phyloP scores from a whole-genome alignment of 139 green algal species.

The Trebouxia sp. region DNA sequence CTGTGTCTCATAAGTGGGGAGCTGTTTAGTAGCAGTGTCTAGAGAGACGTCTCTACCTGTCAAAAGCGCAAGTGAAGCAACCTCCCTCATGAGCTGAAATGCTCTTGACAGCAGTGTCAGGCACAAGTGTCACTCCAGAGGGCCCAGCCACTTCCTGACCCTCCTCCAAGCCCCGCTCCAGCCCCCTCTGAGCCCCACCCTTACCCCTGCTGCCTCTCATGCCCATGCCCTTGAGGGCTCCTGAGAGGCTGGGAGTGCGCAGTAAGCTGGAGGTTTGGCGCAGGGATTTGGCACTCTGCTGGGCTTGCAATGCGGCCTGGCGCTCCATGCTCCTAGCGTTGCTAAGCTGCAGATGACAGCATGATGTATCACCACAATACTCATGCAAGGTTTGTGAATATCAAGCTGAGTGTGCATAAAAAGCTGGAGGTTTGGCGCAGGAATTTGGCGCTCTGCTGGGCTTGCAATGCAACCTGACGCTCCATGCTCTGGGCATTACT shows the following conservation, averaged over 20 bases:
- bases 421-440: neutral
- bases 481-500: slow-evolving; percentile 24
- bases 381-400: neutral
- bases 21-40: no score
- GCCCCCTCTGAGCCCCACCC: neutral
- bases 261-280: neutral
- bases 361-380: no score
- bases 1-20: neutral
- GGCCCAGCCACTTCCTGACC: neutral
- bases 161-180: neutral
- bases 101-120: slow-evolving; percentile 18
- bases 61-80: slow-evolving; percentile 55
- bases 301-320: neutral
- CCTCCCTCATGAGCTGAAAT: slow-evolving; percentile 55
- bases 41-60: slow-evolving; percentile 24
- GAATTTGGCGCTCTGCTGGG: neutral
- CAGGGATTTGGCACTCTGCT: neutral
- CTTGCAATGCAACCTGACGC: slow-evolving; percentile 4
- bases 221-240: neutral
- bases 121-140: slow-evolving; percentile 13
- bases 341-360: neutral
- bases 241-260: neutral
- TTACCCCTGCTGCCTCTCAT: neutral
- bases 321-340: slow-evolving; percentile 30
- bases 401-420: neutral